These are phyloP conservation scores for Candida dajiaensis DNA, from an alignment of 805 yeast genomes.

Conservation along the genomic window DNA sequence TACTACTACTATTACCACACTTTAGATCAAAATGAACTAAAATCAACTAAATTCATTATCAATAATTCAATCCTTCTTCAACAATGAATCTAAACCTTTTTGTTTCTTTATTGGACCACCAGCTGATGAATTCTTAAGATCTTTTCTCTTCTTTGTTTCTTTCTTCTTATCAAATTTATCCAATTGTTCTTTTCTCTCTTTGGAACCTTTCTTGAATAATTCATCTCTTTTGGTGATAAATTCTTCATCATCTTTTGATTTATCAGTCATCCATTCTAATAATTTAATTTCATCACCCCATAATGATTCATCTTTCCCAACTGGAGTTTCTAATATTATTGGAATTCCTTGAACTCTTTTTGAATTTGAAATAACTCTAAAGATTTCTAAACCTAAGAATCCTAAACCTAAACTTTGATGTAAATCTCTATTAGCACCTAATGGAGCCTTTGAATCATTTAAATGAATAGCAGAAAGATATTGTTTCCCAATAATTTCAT, in stretches of 20 bases:
- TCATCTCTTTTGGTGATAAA: constrained; percentile 40
- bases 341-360: constrained; percentile 61
- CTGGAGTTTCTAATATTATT: constrained; percentile 84
- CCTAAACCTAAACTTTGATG: constrained; percentile 91
- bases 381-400: constrained; percentile 80
- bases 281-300: constrained; percentile 81
- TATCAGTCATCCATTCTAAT: constrained; percentile 75
- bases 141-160: constrained; percentile 25
- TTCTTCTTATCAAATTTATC: constrained; percentile 57
- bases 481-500: constrained; percentile 63
- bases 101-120: constrained; percentile 1
- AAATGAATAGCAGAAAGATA: constrained; percentile 79
- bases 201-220: constrained; percentile 54
- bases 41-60: too few species aligned
- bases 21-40: too few species aligned
- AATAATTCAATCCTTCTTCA: not conserved
- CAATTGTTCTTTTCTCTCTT: constrained; percentile 64
- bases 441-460: constrained; percentile 93
- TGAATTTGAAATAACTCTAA: constrained; percentile 70
- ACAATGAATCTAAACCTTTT: not conserved
- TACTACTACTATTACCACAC: too few species aligned
- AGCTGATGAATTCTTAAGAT: constrained; percentile 1
- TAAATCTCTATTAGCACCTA: constrained; percentile 83
- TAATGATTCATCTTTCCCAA: constrained; percentile 51
- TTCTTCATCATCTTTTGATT: constrained; percentile 46